These are phyloP conservation scores for Alternaria arborescens DNA, from an alignment of 2,329 filamentous ascomycete genomes.

Conservation along the genomic window DNA sequence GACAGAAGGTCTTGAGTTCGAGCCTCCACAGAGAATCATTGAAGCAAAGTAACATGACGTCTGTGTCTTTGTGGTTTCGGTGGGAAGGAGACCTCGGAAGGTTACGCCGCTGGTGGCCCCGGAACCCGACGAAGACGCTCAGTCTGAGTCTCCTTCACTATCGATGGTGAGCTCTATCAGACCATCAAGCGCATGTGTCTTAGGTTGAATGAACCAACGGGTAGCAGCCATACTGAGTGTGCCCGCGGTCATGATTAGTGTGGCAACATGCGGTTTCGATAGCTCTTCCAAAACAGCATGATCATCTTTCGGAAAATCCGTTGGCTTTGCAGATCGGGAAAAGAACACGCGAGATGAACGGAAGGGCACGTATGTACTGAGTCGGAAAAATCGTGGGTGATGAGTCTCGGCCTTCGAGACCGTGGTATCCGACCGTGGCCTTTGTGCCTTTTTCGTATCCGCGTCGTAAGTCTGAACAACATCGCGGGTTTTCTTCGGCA, in stretches of 20 bases:
- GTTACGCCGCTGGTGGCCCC: background rate
- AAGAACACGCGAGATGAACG: slow-evolving; percentile 47
- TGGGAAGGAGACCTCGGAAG: background rate
- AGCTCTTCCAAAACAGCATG: slow-evolving; percentile 42
- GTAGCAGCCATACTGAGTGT: slow-evolving; percentile 45
- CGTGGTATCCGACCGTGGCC: slow-evolving; percentile 30
- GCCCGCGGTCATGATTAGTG: slow-evolving; percentile 45
- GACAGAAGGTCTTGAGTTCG: background rate
- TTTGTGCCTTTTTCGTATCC: slow-evolving; percentile 22
- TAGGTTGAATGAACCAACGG: slow-evolving; percentile 31
- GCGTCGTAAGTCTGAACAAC: background rate
- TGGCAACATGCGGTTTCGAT: slow-evolving; percentile 40
- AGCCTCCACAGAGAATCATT: background rate
- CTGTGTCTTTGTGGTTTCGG: background rate
- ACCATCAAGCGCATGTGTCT: slow-evolving; percentile 14
- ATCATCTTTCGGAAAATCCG: slow-evolving; percentile 32
- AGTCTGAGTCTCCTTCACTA: slow-evolving; percentile 8
- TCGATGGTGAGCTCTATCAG: slow-evolving; percentile 31
- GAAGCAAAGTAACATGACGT: background rate
- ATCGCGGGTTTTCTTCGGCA: slow-evolving; percentile 29
- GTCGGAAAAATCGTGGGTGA: slow-evolving; percentile 45
- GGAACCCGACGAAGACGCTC: background rate
- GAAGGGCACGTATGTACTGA: slow-evolving; percentile 43
- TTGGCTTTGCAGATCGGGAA: slow-evolving; percentile 31
- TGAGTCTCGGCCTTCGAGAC: slow-evolving; percentile 23